phyloP scores from a whole-genome alignment of 2,329 filamentous ascomycete genomes.

The Cercospora sp. region DNA sequence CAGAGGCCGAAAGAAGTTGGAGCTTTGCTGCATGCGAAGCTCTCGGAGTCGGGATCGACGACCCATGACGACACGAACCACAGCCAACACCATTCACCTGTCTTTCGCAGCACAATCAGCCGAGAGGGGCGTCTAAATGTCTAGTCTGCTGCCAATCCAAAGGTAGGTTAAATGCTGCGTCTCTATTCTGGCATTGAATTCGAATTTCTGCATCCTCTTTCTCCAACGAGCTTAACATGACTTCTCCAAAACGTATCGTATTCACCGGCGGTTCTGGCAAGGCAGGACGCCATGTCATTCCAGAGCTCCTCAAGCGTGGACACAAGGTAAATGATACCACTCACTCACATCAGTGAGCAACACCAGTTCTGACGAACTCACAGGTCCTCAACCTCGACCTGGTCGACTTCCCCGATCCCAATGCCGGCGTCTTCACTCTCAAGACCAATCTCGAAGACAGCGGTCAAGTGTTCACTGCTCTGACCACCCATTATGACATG shows the following conservation, averaged over 20 bases:
- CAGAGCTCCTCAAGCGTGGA: conserved; percentile 52
- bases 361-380: not conserved
- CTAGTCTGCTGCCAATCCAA: not conserved
- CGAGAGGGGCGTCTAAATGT: conserved; percentile 8
- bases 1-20: not conserved
- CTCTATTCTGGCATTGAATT: not conserved
- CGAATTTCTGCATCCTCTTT: not conserved
- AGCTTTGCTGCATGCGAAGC: not conserved
- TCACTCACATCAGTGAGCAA: not conserved
- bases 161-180: not conserved
- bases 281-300: conserved; percentile 57
- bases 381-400: conserved; percentile 58
- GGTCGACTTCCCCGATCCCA: conserved; percentile 43
- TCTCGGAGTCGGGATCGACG: not conserved
- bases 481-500: conserved; percentile 59
- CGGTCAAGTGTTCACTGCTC: conserved; percentile 58
- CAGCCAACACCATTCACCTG: not conserved
- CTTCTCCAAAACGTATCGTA: conserved; percentile 45
- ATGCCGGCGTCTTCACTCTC: conserved; percentile 52
- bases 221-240: conserved; percentile 2
- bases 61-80: conserved; percentile 8
- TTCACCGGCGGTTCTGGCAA: conserved; percentile 59
- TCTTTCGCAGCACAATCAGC: conserved; percentile 9
- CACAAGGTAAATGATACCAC: conserved; percentile 39
- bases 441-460: conserved; percentile 57